Evolutionary conservation across 2,329 filamentous ascomycete species (phyloP).

Genomic region (Nannizziopsis arthrosporioides): DNA sequence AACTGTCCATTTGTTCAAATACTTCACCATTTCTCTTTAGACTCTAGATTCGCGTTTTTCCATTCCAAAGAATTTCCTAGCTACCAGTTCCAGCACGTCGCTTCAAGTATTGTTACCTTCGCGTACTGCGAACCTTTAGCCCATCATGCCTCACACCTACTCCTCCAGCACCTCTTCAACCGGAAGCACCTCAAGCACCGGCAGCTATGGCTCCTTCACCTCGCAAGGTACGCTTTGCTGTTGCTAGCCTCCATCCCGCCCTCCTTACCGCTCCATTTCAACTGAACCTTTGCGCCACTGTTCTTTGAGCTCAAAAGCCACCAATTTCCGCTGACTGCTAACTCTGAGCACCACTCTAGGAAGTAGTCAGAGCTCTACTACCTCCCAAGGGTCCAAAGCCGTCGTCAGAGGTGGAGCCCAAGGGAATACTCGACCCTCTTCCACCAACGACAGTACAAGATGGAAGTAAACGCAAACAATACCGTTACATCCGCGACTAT

Average conservation of each 20-base stretch:
- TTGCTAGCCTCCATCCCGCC: neutral
- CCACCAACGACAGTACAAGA: too few relatives aligned
- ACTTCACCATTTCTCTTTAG: neutral
- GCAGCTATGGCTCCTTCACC: constrained; percentile 1
- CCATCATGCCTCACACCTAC: constrained; percentile 18
- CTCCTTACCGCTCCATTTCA: neutral
- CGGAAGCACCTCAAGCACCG: constrained; percentile 2
- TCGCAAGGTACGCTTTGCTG: constrained; percentile 10
- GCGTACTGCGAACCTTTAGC: neutral
- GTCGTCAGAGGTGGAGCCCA: too few relatives aligned
- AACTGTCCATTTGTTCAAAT: neutral
- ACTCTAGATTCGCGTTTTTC: neutral
- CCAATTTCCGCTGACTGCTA: too few relatives aligned
- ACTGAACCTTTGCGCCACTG: too few relatives aligned
- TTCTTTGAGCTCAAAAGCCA: too few relatives aligned
- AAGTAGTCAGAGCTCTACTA: too few relatives aligned
- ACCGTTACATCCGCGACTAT: too few relatives aligned
- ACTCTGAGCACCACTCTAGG: too few relatives aligned
- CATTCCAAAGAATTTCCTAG: neutral
- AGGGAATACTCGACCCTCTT: too few relatives aligned
- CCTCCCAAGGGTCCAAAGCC: too few relatives aligned
- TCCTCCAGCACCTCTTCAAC: constrained; percentile 4
- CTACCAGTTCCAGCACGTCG: too few relatives aligned
- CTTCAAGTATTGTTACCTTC: neutral
- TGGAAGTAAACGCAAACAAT: too few relatives aligned